Percentiles rank a stretch among this genome's conserved stretches.
These are phyloP conservation scores for Salpingoeca rosetta DNA, from an alignment of 78 protist genomes.

Conservation along the genomic window DNA sequence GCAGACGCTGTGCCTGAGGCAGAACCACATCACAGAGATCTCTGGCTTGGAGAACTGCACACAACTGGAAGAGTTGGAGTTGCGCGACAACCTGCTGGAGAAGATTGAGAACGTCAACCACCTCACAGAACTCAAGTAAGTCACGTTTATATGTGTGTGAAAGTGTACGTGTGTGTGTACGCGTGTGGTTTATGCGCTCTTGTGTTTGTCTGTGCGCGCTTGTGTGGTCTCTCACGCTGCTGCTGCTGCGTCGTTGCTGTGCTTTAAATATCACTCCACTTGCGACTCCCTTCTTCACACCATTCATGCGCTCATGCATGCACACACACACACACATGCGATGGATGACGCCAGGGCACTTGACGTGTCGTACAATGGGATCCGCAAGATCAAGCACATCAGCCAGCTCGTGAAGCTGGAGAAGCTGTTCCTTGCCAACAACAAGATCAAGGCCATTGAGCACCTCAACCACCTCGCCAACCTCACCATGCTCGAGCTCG, in stretches of 20 bases:
- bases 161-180: too few relatives aligned
- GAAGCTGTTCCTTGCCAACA: not conserved
- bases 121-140: not conserved
- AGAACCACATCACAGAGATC: not conserved
- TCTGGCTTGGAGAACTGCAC: not conserved
- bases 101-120: not conserved
- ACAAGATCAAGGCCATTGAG: not conserved
- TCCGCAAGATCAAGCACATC: not conserved
- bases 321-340: not conserved
- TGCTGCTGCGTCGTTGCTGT: not conserved
- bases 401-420: not conserved
- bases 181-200: not conserved
- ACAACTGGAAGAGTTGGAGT: not conserved
- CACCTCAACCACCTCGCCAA: not conserved
- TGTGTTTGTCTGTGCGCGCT: not conserved
- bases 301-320: not conserved
- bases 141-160: not conserved
- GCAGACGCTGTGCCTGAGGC: not conserved
- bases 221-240: not conserved
- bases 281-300: not conserved
- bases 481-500: slow-evolving; percentile 9
- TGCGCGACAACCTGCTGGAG: not conserved
- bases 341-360: not conserved
- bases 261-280: not conserved
- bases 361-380: slow-evolving; percentile 1